phyloP scores from a whole-genome alignment of 2,329 filamentous ascomycete genomes.

The Colletotrichum limetticola region DNA sequence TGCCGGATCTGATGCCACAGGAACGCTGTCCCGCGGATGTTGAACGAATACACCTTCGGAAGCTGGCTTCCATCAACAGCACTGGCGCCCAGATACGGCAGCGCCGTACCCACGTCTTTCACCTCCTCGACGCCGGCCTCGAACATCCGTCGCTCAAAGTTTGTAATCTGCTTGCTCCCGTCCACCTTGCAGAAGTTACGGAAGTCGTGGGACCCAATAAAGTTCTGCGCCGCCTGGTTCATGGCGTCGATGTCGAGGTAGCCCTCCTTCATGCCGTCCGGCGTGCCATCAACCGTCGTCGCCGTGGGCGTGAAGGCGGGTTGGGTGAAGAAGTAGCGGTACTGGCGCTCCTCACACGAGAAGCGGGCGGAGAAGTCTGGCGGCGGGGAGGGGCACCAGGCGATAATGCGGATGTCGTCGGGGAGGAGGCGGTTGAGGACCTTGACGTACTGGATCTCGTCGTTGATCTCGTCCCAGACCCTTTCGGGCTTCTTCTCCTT shows the following conservation, averaged over 20 bases:
- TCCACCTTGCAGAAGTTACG: conserved; percentile 98
- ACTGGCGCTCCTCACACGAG: conserved; percentile 89
- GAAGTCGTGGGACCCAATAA: conserved; percentile 88
- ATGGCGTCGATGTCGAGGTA: conserved; percentile 92
- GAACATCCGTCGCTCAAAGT: conserved; percentile 83
- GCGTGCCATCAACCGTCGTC: conserved; percentile 46
- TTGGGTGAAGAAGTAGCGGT: conserved; percentile 98
- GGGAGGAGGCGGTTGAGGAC: conserved; percentile 90
- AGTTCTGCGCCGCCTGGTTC: conserved; percentile 81
- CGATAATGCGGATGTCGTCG: conserved; percentile 87
- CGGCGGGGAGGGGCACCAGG: conserved; percentile 90
- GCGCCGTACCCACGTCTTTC: conserved; percentile 59
- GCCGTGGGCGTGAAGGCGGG: conserved; percentile 82
- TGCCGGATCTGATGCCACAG: conserved; percentile 98
- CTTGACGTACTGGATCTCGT: conserved; percentile 87
- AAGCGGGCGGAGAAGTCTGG: conserved; percentile 89
- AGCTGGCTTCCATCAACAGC: conserved; percentile 37
- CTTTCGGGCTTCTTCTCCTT: conserved; percentile 43
- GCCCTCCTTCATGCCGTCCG: conserved; percentile 64
- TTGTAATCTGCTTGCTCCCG: conserved; percentile 86
- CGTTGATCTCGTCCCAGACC: conserved; percentile 73
- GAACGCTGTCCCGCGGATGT: conserved; percentile 90
- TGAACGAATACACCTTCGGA: conserved; percentile 86
- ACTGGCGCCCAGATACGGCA: conserved; percentile 63
- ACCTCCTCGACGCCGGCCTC: conserved; percentile 83